These are phyloP conservation scores for Laguncularia racemosa DNA, from an alignment of 345 rosid genomes.

Conservation along the genomic window DNA sequence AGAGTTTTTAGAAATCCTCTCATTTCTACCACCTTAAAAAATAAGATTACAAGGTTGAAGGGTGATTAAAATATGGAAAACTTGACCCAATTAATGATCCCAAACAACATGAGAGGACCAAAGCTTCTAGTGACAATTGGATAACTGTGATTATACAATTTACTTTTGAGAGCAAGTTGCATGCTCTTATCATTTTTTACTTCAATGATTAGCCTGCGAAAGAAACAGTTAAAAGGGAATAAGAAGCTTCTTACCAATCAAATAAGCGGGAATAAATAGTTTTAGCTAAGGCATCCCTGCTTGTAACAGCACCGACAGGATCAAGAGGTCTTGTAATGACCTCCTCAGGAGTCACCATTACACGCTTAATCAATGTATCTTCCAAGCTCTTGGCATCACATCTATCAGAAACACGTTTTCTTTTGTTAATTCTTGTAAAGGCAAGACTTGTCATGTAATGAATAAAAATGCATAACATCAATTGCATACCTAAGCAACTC, in stretches of 20 bases:
- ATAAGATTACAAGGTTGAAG: no score
- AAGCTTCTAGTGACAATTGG: no score
- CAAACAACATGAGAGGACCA: no score
- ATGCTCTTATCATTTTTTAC: no score
- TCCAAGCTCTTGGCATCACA: slow-evolving; percentile 89
- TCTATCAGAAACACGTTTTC: slow-evolving; percentile 26
- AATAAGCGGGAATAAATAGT: slow-evolving; percentile 93
- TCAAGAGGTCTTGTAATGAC: slow-evolving; percentile 94
- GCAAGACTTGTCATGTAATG: background rate
- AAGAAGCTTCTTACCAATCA: slow-evolving; percentile 66
- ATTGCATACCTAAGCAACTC: slow-evolving; percentile 74
- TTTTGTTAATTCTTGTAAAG: background rate
- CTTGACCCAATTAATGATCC: no score
- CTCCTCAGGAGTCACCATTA: slow-evolving; percentile 99
- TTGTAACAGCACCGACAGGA: slow-evolving; percentile 69
- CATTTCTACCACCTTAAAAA: no score
- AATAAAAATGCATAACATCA: slow-evolving; percentile 9
- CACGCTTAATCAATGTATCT: slow-evolving; percentile 94
- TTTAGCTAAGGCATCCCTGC: slow-evolving; percentile 98
- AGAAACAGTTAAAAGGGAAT: no score
- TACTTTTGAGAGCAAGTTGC: no score
- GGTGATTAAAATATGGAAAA: no score
- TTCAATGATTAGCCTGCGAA: no score
- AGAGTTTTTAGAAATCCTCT: no score
- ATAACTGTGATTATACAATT: no score